Evolutionary conservation across 768 basidiomycete genomes (phyloP), one percentile per base, ranked within the genome.

Genomic region (Tulasnella sp.): DNA sequence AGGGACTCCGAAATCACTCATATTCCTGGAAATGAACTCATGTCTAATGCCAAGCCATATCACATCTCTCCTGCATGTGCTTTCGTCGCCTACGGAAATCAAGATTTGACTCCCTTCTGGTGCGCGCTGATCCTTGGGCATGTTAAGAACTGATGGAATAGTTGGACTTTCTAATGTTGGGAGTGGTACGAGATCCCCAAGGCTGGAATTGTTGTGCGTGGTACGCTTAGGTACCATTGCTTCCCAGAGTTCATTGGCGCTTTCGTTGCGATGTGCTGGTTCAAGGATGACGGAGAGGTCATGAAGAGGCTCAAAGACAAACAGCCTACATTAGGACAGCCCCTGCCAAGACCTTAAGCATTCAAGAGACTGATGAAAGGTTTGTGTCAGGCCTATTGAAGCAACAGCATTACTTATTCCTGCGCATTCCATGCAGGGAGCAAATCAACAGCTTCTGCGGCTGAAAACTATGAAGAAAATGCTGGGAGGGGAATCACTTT

Each of bases 61-160:
- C 97, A 89, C 83, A 95, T 99, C 83, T 90, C 93, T 15, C 96
- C 97, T 25, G 96, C 96, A 14, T 98, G 93, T 82, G 96, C 94
- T 2, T 97, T 99, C 80, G 95, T 98, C 79, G 93, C 91, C 38
- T 99, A 99, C 85, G 96, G 97, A 77, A 99, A 99, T 86, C 90
- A 97, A 75, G 91, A 99, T 85, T 96, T 94, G 2, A 88, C 90
- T 5, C 91, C 92, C 8, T 99, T 96, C 90, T 88, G 88, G 54
- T 58, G 22, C n/a, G 54, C 4, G 6, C 11, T n/a, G 12, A 2
- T 7, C 25, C 54, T 29, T 2, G 2, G 54, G 4, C 17, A 42
- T 42, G 25, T 1, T 9, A 58, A 25, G 8, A 17, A 42, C 22
- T 58, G 29, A 58, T 29, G 12, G 54, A 58, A n/a, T n/a, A n/a